These are phyloP conservation scores for Linum usitatissimum DNA, from an alignment of 345 rosid genomes.

Conservation along the genomic window DNA sequence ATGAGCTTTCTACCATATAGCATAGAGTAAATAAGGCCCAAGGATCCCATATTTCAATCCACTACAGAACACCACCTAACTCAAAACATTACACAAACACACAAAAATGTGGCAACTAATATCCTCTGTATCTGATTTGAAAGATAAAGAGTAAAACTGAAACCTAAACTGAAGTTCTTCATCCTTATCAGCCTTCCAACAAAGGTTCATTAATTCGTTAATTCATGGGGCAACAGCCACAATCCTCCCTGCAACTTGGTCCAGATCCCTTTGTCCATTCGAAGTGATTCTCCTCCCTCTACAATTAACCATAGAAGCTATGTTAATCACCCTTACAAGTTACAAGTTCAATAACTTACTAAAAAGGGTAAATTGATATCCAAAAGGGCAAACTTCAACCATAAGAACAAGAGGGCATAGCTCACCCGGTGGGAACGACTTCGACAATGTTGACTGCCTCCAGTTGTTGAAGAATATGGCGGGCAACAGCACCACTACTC, in stretches of 20 bases:
- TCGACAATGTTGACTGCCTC: not conserved
- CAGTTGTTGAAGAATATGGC: not conserved
- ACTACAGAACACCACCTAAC: not conserved
- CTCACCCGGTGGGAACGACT: not conserved
- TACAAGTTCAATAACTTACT: too few relatives aligned
- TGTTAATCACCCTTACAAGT: not conserved
- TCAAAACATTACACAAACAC: not conserved
- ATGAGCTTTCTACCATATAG: too few relatives aligned
- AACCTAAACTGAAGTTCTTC: not conserved
- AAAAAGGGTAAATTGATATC: too few relatives aligned
- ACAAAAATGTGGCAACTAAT: too few relatives aligned
- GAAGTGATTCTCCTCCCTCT: not conserved
- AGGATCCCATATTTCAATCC: too few relatives aligned
- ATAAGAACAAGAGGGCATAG: not conserved
- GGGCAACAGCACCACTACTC: not conserved
- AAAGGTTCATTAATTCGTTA: too few relatives aligned
- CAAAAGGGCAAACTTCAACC: not conserved
- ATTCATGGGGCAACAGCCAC: not conserved
- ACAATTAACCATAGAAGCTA: not conserved
- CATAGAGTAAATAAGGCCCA: too few relatives aligned
- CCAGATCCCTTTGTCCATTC: not conserved
- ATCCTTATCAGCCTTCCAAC: not conserved
- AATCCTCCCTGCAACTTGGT: not conserved
- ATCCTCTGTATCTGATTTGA: not conserved
- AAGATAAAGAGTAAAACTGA: not conserved